A percentile compares a stretch with the other conserved stretches of the same genome.
Evolutionary conservation across 1,139 yeast genomes (phyloP).

Genomic region (Wickerhamiella infanticola): DNA sequence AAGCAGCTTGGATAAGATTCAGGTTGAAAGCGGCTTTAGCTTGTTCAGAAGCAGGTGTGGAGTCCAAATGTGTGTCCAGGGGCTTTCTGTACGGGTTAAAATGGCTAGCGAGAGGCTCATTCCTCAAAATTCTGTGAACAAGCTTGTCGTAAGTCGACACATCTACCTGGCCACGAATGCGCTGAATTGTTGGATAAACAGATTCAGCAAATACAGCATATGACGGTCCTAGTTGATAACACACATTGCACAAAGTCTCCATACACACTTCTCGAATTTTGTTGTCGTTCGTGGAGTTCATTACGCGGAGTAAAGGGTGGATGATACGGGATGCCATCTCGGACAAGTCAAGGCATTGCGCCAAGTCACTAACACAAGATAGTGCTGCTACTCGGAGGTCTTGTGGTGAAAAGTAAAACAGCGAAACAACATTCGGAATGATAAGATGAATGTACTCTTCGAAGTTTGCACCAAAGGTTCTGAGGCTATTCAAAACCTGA

Average conservation of each 20-base stretch:
- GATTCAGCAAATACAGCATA: slow-evolving; percentile 80
- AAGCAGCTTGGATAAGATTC: slow-evolving; percentile 58
- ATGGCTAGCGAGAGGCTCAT: slow-evolving; percentile 80
- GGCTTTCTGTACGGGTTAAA: slow-evolving; percentile 36
- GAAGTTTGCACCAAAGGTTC: slow-evolving; percentile 74
- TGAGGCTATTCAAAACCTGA: slow-evolving; percentile 70
- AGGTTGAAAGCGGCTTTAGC: slow-evolving; percentile 71
- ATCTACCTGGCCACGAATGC: slow-evolving; percentile 36
- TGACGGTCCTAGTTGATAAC: slow-evolving; percentile 71
- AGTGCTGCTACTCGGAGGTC: slow-evolving; percentile 58
- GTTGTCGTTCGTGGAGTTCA: slow-evolving; percentile 42
- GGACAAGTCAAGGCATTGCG: slow-evolving; percentile 54
- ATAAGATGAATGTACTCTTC: slow-evolving; percentile 82
- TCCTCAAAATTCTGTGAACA: slow-evolving; percentile 60
- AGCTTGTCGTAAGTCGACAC: slow-evolving; percentile 68
- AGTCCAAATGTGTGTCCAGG: slow-evolving; percentile 39
- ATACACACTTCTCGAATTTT: slow-evolving; percentile 45
- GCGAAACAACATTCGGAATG: slow-evolving; percentile 64
- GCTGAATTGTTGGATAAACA: slow-evolving; percentile 37
- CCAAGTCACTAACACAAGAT: slow-evolving; percentile 68
- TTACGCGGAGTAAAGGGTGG: slow-evolving; percentile 67
- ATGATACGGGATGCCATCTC: slow-evolving; percentile 88
- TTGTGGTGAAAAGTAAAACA: slow-evolving; percentile 56
- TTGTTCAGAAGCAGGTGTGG: slow-evolving; percentile 51
- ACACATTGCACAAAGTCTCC: slow-evolving; percentile 65